Conservation (phyloP, 805 yeast species). For the Ogataea glucozyma region DNA sequence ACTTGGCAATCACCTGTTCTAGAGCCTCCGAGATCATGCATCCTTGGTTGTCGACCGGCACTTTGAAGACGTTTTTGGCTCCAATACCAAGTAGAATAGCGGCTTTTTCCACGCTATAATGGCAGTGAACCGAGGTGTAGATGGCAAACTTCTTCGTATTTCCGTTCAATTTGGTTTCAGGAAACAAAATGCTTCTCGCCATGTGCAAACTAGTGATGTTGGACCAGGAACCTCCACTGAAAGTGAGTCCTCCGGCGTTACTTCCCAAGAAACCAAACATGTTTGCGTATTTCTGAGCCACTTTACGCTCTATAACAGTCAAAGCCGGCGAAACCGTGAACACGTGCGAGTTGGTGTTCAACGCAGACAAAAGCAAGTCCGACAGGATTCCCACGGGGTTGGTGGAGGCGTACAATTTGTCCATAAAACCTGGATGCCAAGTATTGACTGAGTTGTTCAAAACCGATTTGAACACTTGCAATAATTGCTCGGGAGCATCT, state of each 20-base stretch:
- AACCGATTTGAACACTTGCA: conserved; percentile 53
- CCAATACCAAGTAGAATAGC: conserved; percentile 79
- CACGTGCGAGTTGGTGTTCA: conserved; percentile 85
- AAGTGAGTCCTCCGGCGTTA: conserved; percentile 77
- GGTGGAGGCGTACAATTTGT: conserved; percentile 81
- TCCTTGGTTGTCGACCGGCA: conserved; percentile 58
- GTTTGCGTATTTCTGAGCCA: conserved; percentile 66
- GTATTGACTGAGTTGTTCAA: conserved; percentile 73
- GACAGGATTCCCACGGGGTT: conserved; percentile 81
- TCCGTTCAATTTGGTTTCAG: conserved; percentile 69
- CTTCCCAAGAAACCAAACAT: conserved; percentile 57
- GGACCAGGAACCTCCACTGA: conserved; percentile 87
- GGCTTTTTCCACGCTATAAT: conserved; percentile 79
- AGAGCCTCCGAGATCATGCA: conserved; percentile 53
- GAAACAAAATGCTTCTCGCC: conserved; percentile 66
- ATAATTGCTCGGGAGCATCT: conserved; percentile 40
- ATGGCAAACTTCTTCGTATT: conserved; percentile 63
- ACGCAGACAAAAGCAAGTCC: conserved; percentile 63
- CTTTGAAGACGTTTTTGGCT: conserved; percentile 58
- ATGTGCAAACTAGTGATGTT: conserved; percentile 76
- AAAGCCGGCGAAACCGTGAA: conserved; percentile 82
- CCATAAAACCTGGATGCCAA: conserved; percentile 86
- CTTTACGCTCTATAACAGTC: conserved; percentile 70
- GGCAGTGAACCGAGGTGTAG: conserved; percentile 70
- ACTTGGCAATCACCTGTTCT: conserved; percentile 43